Percentiles rank a stretch among this genome's conserved stretches.
Conservation (phyloP, 306 rosid species). For the Cicer cuneatum region DNA sequence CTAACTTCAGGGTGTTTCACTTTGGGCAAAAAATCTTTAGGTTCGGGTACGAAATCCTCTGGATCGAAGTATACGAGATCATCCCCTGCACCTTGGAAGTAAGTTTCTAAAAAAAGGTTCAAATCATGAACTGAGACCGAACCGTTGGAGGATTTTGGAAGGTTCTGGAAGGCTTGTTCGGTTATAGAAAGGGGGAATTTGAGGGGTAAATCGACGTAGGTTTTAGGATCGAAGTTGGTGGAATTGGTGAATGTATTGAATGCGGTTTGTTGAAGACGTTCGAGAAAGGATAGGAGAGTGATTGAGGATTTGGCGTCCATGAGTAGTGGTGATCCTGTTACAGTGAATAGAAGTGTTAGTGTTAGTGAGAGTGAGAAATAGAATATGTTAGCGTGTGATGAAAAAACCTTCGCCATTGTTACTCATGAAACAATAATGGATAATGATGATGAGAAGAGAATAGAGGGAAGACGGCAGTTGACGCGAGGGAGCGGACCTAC, state of each 20-base stretch:
- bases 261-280: slow-evolving; percentile 65
- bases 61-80: slow-evolving; percentile 67
- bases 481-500: too few species aligned
- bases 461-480: too few species aligned
- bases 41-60: slow-evolving; percentile 66
- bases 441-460: not conserved
- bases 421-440: not conserved
- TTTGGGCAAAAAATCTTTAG: slow-evolving; percentile 66
- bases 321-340: slow-evolving; percentile 27
- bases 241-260: slow-evolving; percentile 49
- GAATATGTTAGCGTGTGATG: not conserved
- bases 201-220: slow-evolving; percentile 78
- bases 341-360: not conserved
- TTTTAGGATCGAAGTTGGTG: slow-evolving; percentile 66
- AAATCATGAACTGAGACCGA: slow-evolving; percentile 49
- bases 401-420: not conserved
- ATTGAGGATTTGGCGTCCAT: slow-evolving; percentile 44
- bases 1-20: slow-evolving; percentile 68
- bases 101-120: slow-evolving; percentile 41
- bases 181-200: slow-evolving; percentile 55
- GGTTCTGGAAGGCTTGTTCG: slow-evolving; percentile 56
- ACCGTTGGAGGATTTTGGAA: slow-evolving; percentile 47
- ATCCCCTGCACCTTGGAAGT: slow-evolving; percentile 67
- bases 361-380: slow-evolving; percentile 14
- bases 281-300: slow-evolving; percentile 66